Evolutionary conservation across 2,329 filamentous ascomycete genomes (phyloP).

Genomic region (Pseudocercospora musae): DNA sequence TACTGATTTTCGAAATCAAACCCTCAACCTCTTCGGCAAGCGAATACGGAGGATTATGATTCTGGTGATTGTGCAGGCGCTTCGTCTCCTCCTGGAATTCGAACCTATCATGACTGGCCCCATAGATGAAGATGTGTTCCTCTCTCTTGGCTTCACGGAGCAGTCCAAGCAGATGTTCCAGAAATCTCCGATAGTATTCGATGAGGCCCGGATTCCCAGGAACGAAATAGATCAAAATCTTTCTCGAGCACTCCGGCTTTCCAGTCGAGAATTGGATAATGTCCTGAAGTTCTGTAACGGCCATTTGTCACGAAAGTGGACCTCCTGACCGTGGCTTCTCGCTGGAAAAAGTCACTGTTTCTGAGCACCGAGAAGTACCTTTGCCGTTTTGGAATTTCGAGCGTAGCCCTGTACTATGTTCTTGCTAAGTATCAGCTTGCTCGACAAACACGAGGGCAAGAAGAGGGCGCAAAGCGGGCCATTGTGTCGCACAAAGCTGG

Average conservation of each 20-base stretch:
- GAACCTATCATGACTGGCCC: slow-evolving; percentile 44
- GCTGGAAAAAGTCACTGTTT: background rate
- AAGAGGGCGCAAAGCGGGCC: too few species aligned
- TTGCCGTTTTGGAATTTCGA: background rate
- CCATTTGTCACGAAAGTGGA: background rate
- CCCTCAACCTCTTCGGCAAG: slow-evolving; percentile 40
- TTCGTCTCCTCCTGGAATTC: slow-evolving; percentile 29
- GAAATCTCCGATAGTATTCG: slow-evolving; percentile 68
- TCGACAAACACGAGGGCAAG: background rate
- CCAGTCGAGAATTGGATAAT: background rate
- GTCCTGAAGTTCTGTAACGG: background rate
- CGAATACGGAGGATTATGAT: slow-evolving; percentile 14
- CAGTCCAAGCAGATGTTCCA: slow-evolving; percentile 51
- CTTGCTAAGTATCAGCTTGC: background rate
- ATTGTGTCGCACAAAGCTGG: background rate
- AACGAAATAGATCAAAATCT: slow-evolving; percentile 64
- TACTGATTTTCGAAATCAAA: slow-evolving; percentile 43
- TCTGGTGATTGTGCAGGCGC: background rate
- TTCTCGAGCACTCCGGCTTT: background rate
- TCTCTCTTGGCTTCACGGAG: slow-evolving; percentile 24
- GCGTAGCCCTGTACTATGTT: background rate
- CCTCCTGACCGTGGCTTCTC: too few species aligned
- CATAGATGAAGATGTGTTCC: slow-evolving; percentile 35
- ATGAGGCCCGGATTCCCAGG: slow-evolving; percentile 75
- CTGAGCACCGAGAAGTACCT: background rate